Evolutionary conservation across 768 basidiomycete species (phyloP).

Genomic region (Tulasnella sp.): DNA sequence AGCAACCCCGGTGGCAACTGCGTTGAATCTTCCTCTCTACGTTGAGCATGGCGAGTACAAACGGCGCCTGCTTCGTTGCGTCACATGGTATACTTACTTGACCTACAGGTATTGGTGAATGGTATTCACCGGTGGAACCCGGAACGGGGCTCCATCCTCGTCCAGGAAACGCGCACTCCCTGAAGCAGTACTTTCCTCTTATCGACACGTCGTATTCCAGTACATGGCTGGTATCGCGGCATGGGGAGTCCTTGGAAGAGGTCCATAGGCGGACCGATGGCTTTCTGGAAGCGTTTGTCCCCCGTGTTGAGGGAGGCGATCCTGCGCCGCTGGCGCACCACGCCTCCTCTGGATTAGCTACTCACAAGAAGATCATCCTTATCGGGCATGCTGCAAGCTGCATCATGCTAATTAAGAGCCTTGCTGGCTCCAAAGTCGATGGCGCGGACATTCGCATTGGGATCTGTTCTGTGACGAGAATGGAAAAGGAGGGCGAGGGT

Average conservation of each 20-base stretch:
- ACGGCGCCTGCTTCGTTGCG: too few species aligned
- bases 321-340: slow-evolving; percentile 19
- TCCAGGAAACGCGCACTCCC: slow-evolving; percentile 47
- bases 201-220: slow-evolving; percentile 55
- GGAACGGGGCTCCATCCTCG: slow-evolving; percentile 70
- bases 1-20: slow-evolving; percentile 51
- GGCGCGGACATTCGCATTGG: slow-evolving; percentile 51
- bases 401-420: slow-evolving; percentile 54
- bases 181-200: slow-evolving; percentile 46
- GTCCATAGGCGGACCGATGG: slow-evolving; percentile 53
- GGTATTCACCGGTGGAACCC: slow-evolving; percentile 65
- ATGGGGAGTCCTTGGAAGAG: slow-evolving; percentile 58
- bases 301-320: slow-evolving; percentile 42
- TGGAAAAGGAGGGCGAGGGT: slow-evolving; percentile 24
- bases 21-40: slow-evolving; percentile 59
- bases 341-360: background rate
- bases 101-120: slow-evolving; percentile 71
- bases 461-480: slow-evolving; percentile 59
- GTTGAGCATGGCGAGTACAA: slow-evolving; percentile 71
- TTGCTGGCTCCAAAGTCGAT: slow-evolving; percentile 43
- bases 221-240: slow-evolving; percentile 61
- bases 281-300: slow-evolving; percentile 46
- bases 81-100: too few species aligned
- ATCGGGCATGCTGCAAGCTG: slow-evolving; percentile 70
- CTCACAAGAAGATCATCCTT: slow-evolving; percentile 48